Evolutionary conservation across 2,329 filamentous ascomycete genomes (phyloP), one percentile per base, ranked within the genome.

Genomic region (Paraphoma chrysanthemicola): DNA sequence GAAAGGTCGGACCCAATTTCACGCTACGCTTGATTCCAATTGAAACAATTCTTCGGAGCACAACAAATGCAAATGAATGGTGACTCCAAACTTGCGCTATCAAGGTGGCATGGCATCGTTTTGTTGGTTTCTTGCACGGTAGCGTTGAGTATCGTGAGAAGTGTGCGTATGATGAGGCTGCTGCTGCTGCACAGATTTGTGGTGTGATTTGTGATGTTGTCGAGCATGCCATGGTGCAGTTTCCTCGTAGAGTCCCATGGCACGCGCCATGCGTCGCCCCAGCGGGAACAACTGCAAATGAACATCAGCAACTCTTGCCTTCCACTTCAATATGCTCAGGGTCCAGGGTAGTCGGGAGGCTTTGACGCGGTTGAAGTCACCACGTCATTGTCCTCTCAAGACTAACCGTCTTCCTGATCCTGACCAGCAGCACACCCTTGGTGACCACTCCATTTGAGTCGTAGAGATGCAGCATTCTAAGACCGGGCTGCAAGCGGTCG

Each of bases 401-500:
- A 73, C 71, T 74, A 51, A 77, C 67, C 62, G 62, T 70, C 69
- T 93, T 95, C 49, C 83, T 83, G 49, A 97, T 84, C 74, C 87
- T 88, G 30, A 97, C 86, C 56, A 98, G 77, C 48, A 98, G 70
- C 12, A 88, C 82, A 0, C 91, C 92, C 18, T 86, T 83, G 2
- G 86, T 90, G 54, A 86, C 77, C 30, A 82, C 79, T 0, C 92
- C 92, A 59, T 88, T 83, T 28, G 82, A 80, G 71, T 96, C 88
- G 60, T 90, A 82, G 55, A 98, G 79, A 67, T 89, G 90, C 53
- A 98, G 81, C 63, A 97, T 87, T 10, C 93, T 83, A 65, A 91
- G 90, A 0, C 95, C 94, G 33, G 85, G 80, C 57, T 87, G 86
- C 56, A 97, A 76, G 7, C 93, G 85, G 77, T 97, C 93, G 18